These are phyloP conservation scores for Saccharum hybrid DNA, from an alignment of 202 grass and related monocot species.

Conservation along the genomic window DNA sequence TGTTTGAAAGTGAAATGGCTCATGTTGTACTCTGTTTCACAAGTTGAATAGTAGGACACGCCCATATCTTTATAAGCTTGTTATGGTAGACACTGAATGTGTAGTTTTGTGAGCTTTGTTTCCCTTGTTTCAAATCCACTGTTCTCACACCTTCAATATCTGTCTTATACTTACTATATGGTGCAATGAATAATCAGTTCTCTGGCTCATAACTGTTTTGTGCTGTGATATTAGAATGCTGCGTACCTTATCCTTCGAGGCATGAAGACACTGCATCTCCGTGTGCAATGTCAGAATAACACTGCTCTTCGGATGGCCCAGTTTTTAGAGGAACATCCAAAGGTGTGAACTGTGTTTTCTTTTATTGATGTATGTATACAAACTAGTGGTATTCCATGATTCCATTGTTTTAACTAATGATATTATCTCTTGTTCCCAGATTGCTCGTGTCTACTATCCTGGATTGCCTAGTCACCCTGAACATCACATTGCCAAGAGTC, in stretches of 20 bases:
- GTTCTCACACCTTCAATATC: slow-evolving; percentile 18
- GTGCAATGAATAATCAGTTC: neutral
- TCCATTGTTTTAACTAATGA: slow-evolving; percentile 31
- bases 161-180: slow-evolving; percentile 12
- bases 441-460: slow-evolving; percentile 88
- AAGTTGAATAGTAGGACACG: neutral
- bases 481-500: slow-evolving; percentile 92
- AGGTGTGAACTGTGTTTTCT: slow-evolving; percentile 55
- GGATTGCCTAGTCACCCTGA: slow-evolving; percentile 93
- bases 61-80: neutral
- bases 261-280: slow-evolving; percentile 99
- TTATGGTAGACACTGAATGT: neutral
- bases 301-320: slow-evolving; percentile 96
- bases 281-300: slow-evolving; percentile 91
- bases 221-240: slow-evolving; percentile 79
- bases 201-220: slow-evolving; percentile 32
- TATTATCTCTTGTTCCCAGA: slow-evolving; percentile 49
- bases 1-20: slow-evolving; percentile 3
- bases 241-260: slow-evolving; percentile 90
- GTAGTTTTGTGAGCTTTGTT: neutral
- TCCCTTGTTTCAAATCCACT: neutral
- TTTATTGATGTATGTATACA: slow-evolving; percentile 2
- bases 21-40: neutral
- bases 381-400: slow-evolving; percentile 6
- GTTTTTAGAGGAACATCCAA: slow-evolving; percentile 99